Base-by-base conservation (phyloP, 2,329 filamentous ascomycete species). In the Paramyrothecium sp. region DNA sequence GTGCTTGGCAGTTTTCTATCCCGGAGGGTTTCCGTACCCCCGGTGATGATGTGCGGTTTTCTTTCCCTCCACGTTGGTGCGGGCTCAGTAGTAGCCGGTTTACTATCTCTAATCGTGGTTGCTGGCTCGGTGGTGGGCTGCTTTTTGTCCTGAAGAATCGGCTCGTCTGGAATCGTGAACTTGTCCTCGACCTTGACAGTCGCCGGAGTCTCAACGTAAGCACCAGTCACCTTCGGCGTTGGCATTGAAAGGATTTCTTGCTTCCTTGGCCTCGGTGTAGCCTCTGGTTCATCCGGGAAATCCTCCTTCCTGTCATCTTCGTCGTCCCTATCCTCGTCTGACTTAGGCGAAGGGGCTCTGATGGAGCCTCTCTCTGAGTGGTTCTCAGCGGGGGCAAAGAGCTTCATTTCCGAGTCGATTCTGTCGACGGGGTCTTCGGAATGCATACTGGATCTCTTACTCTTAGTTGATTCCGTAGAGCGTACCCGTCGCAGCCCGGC, bases 401-500 rank as follows among this genome's bases (percentile, higher is more conserved):
- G 74, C 52, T 77, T 79, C 71, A 80, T 78, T 68, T 86, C 83
- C 11, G 75, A 79, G 62, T 83, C 78, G 53, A 86, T 84, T 49
- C 83, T 80, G 61, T 82, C 82, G 1, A 77, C 81, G 4, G 83
- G 82, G 59, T 86, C 83, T 56, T 85, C 82, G 1, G 82, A 84
- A 57, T 76, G 72, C 64, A 76, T 69, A 65, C 79, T 82, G 38
- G 75, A 76, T 56, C 75, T 73, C 68, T 83, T 84, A 61, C 78
- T 77, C 61, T 74, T 75, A 53, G 71, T 63, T 47, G 81, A 82
- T 51, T 82, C 81, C 23, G 68, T 70, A 2, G 81, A 83, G 13
- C 70, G 65, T 54, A 67, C 71, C 54, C 78, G 75, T 46, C 68
- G 71, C 44, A 84, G 64, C 33, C 76, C 76, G 7, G 71, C 68